Evolutionary conservation across 257 asterid species (phyloP).

Genomic region (Solanum ahanhuiri): DNA sequence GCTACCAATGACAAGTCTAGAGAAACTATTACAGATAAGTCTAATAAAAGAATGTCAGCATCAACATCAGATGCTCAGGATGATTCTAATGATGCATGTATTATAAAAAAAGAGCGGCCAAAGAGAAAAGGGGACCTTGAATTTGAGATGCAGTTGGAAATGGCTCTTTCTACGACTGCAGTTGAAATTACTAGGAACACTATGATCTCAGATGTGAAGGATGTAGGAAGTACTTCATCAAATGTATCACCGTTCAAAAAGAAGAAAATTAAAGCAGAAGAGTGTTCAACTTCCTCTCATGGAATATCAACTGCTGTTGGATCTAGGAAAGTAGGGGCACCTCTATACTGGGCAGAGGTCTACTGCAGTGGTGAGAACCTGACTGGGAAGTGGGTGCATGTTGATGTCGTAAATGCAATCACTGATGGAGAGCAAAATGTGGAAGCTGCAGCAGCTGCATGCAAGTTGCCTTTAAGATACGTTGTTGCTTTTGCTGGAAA

Average conservation of each 20-base stretch:
- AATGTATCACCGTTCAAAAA: slow-evolving; percentile 27
- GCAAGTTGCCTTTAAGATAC: slow-evolving; percentile 74
- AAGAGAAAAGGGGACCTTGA: slow-evolving; percentile 89
- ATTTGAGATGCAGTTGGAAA: slow-evolving; percentile 83
- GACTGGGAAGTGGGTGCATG: slow-evolving; percentile 95
- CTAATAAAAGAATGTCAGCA: slow-evolving; percentile 19
- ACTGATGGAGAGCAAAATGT: slow-evolving; percentile 79
- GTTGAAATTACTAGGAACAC: slow-evolving; percentile 25
- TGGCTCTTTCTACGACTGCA: slow-evolving; percentile 83
- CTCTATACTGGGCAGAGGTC: slow-evolving; percentile 93
- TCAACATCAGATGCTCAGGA: slow-evolving; percentile 24
- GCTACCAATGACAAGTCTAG: slow-evolving; percentile 18
- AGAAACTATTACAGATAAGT: slow-evolving; percentile 13
- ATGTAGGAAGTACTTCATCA: slow-evolving; percentile 28
- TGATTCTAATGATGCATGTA: slow-evolving; percentile 27
- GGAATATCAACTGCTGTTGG: slow-evolving; percentile 87
- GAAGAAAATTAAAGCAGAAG: slow-evolving; percentile 43
- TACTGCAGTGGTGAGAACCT: slow-evolving; percentile 77
- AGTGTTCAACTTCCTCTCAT: slow-evolving; percentile 30
- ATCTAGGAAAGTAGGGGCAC: slow-evolving; percentile 85
- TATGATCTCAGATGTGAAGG: slow-evolving; percentile 16
- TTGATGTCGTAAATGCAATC: slow-evolving; percentile 74
- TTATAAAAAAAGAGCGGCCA: slow-evolving; percentile 17
- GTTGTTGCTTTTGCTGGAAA: slow-evolving; percentile 91
- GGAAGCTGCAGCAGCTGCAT: slow-evolving; percentile 94